Evolutionary conservation across 495 filamentous ascomycete species (phyloP).

Genomic region (Astrocystis sublimbata): DNA sequence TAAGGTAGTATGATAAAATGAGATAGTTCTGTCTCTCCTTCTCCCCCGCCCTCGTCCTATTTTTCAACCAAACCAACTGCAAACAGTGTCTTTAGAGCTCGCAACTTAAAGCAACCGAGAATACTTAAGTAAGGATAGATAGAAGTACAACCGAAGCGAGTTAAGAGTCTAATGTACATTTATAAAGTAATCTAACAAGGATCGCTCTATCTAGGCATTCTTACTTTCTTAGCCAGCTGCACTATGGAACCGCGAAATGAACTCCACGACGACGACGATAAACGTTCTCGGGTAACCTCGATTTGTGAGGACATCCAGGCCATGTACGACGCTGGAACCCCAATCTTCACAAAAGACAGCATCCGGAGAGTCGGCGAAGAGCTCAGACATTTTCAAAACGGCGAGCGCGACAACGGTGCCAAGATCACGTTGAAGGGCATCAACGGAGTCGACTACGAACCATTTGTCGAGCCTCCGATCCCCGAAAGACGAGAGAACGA

Average conservation of each 20-base stretch:
- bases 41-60: too few relatives aligned
- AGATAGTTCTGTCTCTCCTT: too few relatives aligned
- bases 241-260: neutral
- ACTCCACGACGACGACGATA: neutral
- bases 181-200: too few relatives aligned
- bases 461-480: conserved; percentile 8
- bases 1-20: too few relatives aligned
- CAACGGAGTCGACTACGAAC: conserved; percentile 20
- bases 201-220: conserved; percentile 1
- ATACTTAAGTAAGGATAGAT: too few relatives aligned
- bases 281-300: conserved; percentile 1
- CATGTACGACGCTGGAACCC: conserved; percentile 8
- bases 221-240: conserved; percentile 2
- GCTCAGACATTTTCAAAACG: conserved; percentile 16
- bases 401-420: conserved; percentile 10
- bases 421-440: conserved; percentile 10
- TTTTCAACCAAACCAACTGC: too few relatives aligned
- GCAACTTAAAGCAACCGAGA: too few relatives aligned
- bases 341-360: conserved; percentile 6
- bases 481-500: conserved; percentile 14
- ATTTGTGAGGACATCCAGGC: conserved; percentile 19
- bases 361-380: conserved; percentile 17
- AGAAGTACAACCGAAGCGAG: too few relatives aligned
- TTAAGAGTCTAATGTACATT: too few relatives aligned
- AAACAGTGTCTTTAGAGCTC: too few relatives aligned